These are phyloP conservation scores for Cercospora sojina DNA, from an alignment of 2,329 filamentous ascomycete species.

Conservation along the genomic window DNA sequence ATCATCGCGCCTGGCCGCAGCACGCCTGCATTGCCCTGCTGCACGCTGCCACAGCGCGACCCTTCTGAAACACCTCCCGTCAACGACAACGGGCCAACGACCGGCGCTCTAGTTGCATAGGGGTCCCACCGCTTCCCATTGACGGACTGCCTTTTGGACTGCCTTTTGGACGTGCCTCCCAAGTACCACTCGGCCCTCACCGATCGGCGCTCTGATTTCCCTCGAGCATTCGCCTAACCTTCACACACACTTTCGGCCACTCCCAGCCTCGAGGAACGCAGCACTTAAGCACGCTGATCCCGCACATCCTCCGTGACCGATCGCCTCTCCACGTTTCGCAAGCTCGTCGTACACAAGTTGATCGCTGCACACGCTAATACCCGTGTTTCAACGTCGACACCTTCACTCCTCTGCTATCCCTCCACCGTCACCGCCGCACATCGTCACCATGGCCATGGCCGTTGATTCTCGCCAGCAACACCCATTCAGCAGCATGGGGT, in stretches of 20 bases:
- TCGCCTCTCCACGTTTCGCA: slow-evolving; percentile 51
- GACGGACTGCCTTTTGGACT: slow-evolving; percentile 17
- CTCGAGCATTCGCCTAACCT: slow-evolving; percentile 8
- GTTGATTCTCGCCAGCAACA: slow-evolving; percentile 73
- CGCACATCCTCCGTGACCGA: slow-evolving; percentile 46
- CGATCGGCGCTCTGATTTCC: slow-evolving; percentile 26
- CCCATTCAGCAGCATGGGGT: slow-evolving; percentile 73
- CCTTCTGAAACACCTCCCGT: slow-evolving; percentile 28
- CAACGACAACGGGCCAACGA: slow-evolving; percentile 22
- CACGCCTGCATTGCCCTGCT: not conserved
- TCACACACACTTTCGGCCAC: slow-evolving; percentile 23
- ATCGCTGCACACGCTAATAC: slow-evolving; percentile 26
- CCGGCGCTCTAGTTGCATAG: slow-evolving; percentile 25
- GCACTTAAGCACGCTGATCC: slow-evolving; percentile 51
- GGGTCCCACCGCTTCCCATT: slow-evolving; percentile 29
- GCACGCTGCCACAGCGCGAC: not conserved
- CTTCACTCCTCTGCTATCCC: slow-evolving; percentile 21
- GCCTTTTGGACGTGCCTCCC: not conserved
- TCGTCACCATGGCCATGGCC: slow-evolving; percentile 79
- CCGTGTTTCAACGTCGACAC: slow-evolving; percentile 25
- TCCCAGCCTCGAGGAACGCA: slow-evolving; percentile 33
- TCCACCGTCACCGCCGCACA: slow-evolving; percentile 24
- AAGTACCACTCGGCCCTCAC: not conserved
- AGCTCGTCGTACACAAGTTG: slow-evolving; percentile 32
- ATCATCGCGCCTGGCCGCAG: slow-evolving; percentile 10